Percentiles rank a stretch among this genome's conserved stretches.
These are phyloP conservation scores for Penicillium sp. DNA, from an alignment of 2,329 filamentous ascomycete species.

Conservation along the genomic window DNA sequence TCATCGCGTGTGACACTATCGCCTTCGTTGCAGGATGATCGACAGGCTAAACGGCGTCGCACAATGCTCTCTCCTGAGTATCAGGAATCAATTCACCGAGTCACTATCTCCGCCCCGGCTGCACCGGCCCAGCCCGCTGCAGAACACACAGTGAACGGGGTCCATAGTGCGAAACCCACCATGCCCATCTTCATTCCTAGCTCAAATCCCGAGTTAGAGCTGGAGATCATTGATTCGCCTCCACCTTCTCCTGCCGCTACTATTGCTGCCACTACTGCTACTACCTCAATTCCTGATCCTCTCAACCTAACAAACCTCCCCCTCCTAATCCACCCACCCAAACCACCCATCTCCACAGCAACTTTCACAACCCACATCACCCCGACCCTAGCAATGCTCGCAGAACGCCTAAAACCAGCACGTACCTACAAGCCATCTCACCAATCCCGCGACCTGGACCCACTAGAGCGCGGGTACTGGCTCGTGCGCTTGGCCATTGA, in stretches of 20 bases:
- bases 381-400: constrained; percentile 51
- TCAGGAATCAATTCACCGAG: neutral
- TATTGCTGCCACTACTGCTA: neutral
- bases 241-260: too few relatives aligned
- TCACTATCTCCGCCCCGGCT: neutral
- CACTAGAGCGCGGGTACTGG: constrained; percentile 77
- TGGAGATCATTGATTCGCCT: too few relatives aligned
- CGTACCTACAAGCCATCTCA: constrained; percentile 53
- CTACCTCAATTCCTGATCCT: neutral
- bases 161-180: neutral
- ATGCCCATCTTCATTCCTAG: neutral
- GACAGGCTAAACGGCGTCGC: constrained; percentile 2
- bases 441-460: constrained; percentile 50
- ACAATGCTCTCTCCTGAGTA: neutral
- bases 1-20: constrained; percentile 1
- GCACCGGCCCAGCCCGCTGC: neutral
- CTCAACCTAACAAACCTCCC: constrained; percentile 25
- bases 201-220: neutral
- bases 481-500: constrained; percentile 57
- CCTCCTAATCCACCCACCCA: constrained; percentile 50
- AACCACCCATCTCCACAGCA: constrained; percentile 49
- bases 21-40: neutral
- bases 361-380: constrained; percentile 57
- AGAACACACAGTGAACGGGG: neutral
- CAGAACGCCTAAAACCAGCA: constrained; percentile 50